Evolutionary conservation across 805 yeast genomes (phyloP), one percentile per base, ranked within the genome.

Genomic region (Candida chauliodis): DNA sequence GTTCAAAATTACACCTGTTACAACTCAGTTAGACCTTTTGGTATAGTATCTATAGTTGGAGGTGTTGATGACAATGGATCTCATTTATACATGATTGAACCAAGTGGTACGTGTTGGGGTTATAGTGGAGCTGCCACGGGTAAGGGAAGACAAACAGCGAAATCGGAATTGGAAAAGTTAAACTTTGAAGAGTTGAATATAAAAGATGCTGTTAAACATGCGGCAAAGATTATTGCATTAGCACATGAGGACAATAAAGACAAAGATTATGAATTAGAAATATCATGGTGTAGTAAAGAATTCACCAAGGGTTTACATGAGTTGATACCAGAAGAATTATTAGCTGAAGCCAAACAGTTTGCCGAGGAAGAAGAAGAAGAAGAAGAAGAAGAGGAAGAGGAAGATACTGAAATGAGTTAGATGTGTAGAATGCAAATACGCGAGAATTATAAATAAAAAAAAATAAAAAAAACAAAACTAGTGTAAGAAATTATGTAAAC

Each of bases 231-330:
- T 57, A 84, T 93, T 53, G 84, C 88, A 55, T 71, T 83, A 47
- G 97, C 98, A 1, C 99, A 95, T 56, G 99, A 93, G 66, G 99
- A 93, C 56, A 88, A 89, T 63, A 93, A 91, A 63, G 99, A 93
- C 59, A 93, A 91, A 63, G 98, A 90, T 43, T 93, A 89, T 58
- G 99, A 93, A 65, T 73, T 93, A 47, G 99, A 93, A 57, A 74
- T 93, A 53, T 78, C 93, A 49, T 93, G 99, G 99, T 79, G 80
- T 38, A 79, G 91, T 25, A 55, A 59, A 25, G 74, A 76, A 20
- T 91, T 83, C 54, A 91, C 97, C 5, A 75, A 74, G 4, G 95
- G 96, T 13, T 58, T 69, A 43, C 98, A 93, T 59, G 76, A 79
- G 57, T 75, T 78, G 49, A 86, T 93, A 30, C 95, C 96, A 17